Evolutionary conservation across 441 rosid genomes (phyloP).

Genomic region (Arabidopsis hybrid): DNA sequence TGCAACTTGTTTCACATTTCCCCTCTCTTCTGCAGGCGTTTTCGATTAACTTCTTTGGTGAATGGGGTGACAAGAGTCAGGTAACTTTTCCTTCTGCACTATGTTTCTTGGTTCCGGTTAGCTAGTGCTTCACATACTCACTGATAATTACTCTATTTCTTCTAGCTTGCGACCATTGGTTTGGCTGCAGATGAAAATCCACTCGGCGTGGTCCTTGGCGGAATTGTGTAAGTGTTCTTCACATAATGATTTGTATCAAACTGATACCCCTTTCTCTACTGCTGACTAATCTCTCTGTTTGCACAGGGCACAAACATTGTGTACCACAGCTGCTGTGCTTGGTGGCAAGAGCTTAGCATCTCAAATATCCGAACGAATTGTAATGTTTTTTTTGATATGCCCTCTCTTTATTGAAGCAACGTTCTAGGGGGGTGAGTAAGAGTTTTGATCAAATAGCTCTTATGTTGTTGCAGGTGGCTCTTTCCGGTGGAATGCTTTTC

Average conservation of each 20-base stretch:
- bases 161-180: conserved; percentile 89
- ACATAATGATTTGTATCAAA: not conserved
- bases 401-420: not conserved
- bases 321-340: conserved; percentile 87
- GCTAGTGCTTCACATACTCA: conserved; percentile 9
- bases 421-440: not conserved
- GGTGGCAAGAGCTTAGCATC: conserved; percentile 98
- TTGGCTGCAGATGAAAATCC: conserved; percentile 97
- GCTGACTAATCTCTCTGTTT: conserved; percentile 23
- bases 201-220: conserved; percentile 90
- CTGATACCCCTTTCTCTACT: not conserved
- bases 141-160: conserved; percentile 29
- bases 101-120: not conserved
- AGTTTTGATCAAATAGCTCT: not conserved
- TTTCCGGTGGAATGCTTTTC: conserved; percentile 91
- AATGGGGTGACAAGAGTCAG: conserved; percentile 99
- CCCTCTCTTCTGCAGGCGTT: conserved; percentile 73
- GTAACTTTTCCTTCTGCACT: conserved; percentile 39
- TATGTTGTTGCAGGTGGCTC: conserved; percentile 72
- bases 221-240: conserved; percentile 64
- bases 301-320: conserved; percentile 82
- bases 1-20: conserved; percentile 27
- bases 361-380: conserved; percentile 92
- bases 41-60: conserved; percentile 94
- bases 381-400: conserved; percentile 31